Evolutionary conservation across 768 basidiomycete species (phyloP).

Genomic region (Boletus vermiculosoides): DNA sequence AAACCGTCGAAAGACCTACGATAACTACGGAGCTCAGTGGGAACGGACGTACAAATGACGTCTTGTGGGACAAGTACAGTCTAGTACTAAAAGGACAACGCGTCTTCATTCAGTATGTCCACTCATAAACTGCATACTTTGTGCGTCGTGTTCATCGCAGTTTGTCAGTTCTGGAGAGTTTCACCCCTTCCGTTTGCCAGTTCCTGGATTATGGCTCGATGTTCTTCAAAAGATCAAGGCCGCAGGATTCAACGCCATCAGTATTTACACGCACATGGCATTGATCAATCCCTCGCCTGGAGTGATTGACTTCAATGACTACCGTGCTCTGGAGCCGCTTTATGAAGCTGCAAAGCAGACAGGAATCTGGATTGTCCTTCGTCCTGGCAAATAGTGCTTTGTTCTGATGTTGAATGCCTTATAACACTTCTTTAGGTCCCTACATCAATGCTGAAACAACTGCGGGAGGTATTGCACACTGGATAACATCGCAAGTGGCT

Average conservation of each 20-base stretch:
- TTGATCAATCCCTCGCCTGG: conserved; percentile 72
- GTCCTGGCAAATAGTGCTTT: conserved; percentile 57
- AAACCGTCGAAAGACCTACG: background rate
- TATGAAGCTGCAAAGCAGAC: conserved; percentile 71
- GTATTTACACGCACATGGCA: conserved; percentile 81
- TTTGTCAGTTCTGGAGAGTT: conserved; percentile 73
- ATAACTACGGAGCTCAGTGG: conserved; percentile 16
- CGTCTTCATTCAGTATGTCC: conserved; percentile 65
- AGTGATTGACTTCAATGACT: conserved; percentile 70
- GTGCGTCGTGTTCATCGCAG: background rate
- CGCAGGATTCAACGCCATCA: conserved; percentile 74
- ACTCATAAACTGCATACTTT: background rate
- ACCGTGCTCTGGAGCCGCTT: conserved; percentile 64
- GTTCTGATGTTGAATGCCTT: background rate
- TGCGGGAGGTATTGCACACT: conserved; percentile 69
- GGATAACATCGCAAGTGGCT: conserved; percentile 67
- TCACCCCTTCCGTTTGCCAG: conserved; percentile 78
- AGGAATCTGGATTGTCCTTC: conserved; percentile 76
- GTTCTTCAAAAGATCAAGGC: conserved; percentile 81
- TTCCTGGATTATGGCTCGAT: conserved; percentile 78
- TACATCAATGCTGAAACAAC: conserved; percentile 81
- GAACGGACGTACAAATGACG: conserved; percentile 38
- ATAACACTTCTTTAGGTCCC: conserved; percentile 22
- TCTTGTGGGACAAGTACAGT: conserved; percentile 69
- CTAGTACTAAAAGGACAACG: conserved; percentile 67